Evolutionary conservation across 2,329 filamentous ascomycete species (phyloP).

Genomic region (Blastomyces silverae): DNA sequence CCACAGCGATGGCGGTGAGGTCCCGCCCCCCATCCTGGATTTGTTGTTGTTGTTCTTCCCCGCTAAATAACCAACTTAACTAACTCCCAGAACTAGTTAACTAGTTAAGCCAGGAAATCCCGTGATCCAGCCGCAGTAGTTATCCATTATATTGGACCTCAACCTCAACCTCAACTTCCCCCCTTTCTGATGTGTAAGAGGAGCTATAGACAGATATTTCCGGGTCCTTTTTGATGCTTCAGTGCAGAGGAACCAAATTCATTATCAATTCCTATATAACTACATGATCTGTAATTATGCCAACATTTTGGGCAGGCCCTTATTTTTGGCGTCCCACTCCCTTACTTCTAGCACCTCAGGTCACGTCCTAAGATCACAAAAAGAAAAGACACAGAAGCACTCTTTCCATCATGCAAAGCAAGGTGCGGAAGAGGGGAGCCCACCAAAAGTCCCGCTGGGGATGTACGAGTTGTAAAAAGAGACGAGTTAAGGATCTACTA

Average conservation of each 20-base stretch:
- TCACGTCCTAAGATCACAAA: background rate
- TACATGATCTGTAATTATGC: background rate
- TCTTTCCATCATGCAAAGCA: background rate
- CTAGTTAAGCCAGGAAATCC: background rate
- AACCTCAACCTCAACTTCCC: background rate
- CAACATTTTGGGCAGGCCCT: background rate
- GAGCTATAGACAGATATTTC: background rate
- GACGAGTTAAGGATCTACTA: conserved; percentile 6
- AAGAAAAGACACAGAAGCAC: background rate
- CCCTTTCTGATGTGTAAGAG: background rate
- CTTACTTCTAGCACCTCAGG: too few species aligned
- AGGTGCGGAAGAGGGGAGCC: background rate
- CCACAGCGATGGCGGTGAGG: background rate
- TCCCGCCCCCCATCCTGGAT: background rate
- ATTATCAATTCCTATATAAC: background rate
- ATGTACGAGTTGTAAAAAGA: conserved; percentile 7
- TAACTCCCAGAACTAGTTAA: too few species aligned
- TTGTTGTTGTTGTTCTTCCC: background rate
- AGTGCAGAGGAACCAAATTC: background rate
- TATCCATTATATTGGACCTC: too few species aligned
- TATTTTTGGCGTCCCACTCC: background rate
- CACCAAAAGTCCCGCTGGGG: conserved; percentile 11
- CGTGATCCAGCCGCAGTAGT: background rate
- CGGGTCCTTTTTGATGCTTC: background rate
- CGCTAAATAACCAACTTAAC: too few species aligned